These are phyloP conservation scores for Panicum hallii DNA, from an alignment of 202 grass and related monocot genomes.

Conservation along the genomic window DNA sequence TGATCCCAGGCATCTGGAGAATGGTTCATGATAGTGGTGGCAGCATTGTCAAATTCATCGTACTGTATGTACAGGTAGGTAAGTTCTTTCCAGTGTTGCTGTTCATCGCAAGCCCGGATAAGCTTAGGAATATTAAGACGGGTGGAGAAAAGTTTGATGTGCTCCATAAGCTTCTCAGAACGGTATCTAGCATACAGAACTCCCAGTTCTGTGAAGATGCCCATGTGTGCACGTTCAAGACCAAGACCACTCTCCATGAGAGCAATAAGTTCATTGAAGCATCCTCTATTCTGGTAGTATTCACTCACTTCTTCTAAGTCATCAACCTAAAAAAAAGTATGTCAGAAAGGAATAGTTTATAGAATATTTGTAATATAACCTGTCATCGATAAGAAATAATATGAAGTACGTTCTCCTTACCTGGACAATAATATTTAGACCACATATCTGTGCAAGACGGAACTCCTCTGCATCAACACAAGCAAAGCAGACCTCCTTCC, in stretches of 20 bases:
- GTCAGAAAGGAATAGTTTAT: slow-evolving; percentile 30
- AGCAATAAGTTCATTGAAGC: slow-evolving; percentile 93
- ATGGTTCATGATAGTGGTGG: slow-evolving; percentile 97
- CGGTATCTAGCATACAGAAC: slow-evolving; percentile 96
- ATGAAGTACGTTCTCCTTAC: slow-evolving; percentile 31
- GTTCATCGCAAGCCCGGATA: slow-evolving; percentile 95
- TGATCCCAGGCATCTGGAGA: slow-evolving; percentile 99
- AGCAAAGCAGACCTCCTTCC: slow-evolving; percentile 99
- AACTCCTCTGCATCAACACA: slow-evolving; percentile 98
- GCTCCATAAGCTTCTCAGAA: slow-evolving; percentile 90
- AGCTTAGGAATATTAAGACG: slow-evolving; percentile 93
- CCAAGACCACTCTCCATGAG: slow-evolving; percentile 84
- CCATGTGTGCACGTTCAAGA: slow-evolving; percentile 55
- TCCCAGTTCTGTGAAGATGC: slow-evolving; percentile 46
- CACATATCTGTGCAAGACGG: slow-evolving; percentile 92
- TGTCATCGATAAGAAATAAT: background rate
- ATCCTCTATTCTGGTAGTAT: slow-evolving; percentile 95
- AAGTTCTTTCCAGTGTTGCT: slow-evolving; percentile 95
- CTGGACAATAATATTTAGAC: slow-evolving; percentile 96
- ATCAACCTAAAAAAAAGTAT: slow-evolving; percentile 69
- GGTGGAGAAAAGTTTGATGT: slow-evolving; percentile 96
- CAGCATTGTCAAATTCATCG: slow-evolving; percentile 97
- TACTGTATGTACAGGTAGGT: slow-evolving; percentile 95
- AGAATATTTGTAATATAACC: background rate
- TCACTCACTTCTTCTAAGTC: slow-evolving; percentile 98